Percentiles rank a stretch among this genome's conserved stretches.
phyloP scores from a whole-genome alignment of 1,284 basidiomycete species.

The Irpex sp. region DNA sequence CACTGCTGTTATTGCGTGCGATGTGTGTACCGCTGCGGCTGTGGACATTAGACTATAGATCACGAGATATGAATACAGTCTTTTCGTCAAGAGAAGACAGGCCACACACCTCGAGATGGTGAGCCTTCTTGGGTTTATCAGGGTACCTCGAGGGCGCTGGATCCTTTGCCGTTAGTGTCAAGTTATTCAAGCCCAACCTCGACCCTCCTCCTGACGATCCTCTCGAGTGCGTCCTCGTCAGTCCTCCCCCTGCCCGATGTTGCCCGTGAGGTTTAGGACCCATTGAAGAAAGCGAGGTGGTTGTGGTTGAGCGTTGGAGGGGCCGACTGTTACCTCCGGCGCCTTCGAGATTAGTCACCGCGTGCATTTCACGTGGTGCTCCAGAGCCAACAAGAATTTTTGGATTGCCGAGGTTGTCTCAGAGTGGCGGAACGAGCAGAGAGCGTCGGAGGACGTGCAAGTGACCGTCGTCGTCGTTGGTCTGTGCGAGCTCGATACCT shows the following conservation, averaged over 20 bases:
- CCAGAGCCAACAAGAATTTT: neutral
- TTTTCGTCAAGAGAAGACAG: slow-evolving; percentile 9
- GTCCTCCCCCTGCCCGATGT: slow-evolving; percentile 36
- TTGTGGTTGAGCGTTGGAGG: slow-evolving; percentile 16
- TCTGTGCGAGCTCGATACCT: neutral
- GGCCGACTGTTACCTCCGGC: slow-evolving; percentile 5
- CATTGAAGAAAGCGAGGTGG: slow-evolving; percentile 32
- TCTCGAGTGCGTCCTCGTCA: slow-evolving; percentile 58
- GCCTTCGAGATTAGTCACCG: slow-evolving; percentile 14
- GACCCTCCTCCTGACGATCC: slow-evolving; percentile 52
- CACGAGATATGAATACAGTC: slow-evolving; percentile 16
- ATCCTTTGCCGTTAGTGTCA: slow-evolving; percentile 69
- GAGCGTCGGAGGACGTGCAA: neutral
- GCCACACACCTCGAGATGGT: slow-evolving; percentile 40
- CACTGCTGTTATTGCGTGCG: slow-evolving; percentile 43
- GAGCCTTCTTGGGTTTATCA: slow-evolving; percentile 50
- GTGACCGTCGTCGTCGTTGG: neutral
- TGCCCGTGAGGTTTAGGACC: slow-evolving; percentile 43
- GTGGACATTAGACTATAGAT: slow-evolving; percentile 6
- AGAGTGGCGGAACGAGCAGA: neutral
- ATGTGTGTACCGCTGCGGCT: slow-evolving; percentile 6
- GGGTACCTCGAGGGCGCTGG: slow-evolving; percentile 34
- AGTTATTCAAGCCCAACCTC: slow-evolving; percentile 47
- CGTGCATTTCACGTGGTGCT: slow-evolving; percentile 2
- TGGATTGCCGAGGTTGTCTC: neutral